Conservation (phyloP, 495 filamentous ascomycete genomes). For the Hypomontagnella monticulosa region DNA sequence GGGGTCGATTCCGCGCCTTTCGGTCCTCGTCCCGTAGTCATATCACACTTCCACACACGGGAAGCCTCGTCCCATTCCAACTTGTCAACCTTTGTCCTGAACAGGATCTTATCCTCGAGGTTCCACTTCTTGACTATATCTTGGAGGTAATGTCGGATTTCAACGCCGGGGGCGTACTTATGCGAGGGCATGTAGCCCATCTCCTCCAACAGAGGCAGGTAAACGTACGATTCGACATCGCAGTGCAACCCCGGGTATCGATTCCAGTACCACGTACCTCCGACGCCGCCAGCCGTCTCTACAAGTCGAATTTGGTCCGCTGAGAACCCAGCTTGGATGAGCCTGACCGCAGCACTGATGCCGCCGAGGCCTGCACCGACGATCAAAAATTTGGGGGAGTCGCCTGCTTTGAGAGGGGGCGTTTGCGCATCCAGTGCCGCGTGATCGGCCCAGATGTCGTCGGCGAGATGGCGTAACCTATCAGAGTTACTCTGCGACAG, state of each 20-base stretch:
- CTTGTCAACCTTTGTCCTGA: slow-evolving; percentile 51
- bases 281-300: slow-evolving; percentile 60
- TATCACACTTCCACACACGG: slow-evolving; percentile 54
- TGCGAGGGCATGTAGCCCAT: slow-evolving; percentile 64
- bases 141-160: slow-evolving; percentile 59
- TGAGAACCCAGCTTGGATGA: slow-evolving; percentile 59
- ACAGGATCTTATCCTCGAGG: slow-evolving; percentile 58
- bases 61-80: slow-evolving; percentile 56
- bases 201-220: slow-evolving; percentile 69
- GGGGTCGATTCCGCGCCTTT: slow-evolving; percentile 42
- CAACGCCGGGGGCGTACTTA: slow-evolving; percentile 55
- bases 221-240: slow-evolving; percentile 62
- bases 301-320: slow-evolving; percentile 60
- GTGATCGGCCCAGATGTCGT: slow-evolving; percentile 60
- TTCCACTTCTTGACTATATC: slow-evolving; percentile 54
- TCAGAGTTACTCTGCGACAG: slow-evolving; percentile 44
- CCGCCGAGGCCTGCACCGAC: slow-evolving; percentile 65
- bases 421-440: slow-evolving; percentile 48
- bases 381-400: slow-evolving; percentile 56
- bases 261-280: slow-evolving; percentile 68
- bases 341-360: slow-evolving; percentile 57
- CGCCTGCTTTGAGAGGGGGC: slow-evolving; percentile 41
- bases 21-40: slow-evolving; percentile 50
- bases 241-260: slow-evolving; percentile 62
- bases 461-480: slow-evolving; percentile 47